These are phyloP conservation scores for Pharnaceum exiguum DNA, from an alignment of 148 eudicot genomes.

Conservation along the genomic window DNA sequence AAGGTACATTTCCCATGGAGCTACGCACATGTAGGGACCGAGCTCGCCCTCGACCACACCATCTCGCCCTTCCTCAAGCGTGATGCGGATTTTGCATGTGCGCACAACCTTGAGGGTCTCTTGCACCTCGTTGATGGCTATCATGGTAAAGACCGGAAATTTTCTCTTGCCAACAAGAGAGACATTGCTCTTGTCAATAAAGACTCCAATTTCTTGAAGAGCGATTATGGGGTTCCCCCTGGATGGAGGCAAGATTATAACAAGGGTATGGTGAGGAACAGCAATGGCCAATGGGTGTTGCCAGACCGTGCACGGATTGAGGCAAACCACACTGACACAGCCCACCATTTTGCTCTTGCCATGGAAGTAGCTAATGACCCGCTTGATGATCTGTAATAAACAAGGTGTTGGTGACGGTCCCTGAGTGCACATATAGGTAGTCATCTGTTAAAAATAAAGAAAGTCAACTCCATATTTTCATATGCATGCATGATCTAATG, in stretches of 20 bases:
- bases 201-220: conserved; percentile 48
- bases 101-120: conserved; percentile 43
- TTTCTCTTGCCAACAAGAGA: conserved; percentile 32
- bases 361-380: conserved; percentile 42
- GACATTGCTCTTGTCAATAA: conserved; percentile 87
- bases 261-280: conserved; percentile 74
- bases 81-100: conserved; percentile 17
- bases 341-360: conserved; percentile 60
- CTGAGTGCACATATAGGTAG: too few species aligned
- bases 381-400: background rate
- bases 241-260: conserved; percentile 74
- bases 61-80: conserved; percentile 35
- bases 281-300: conserved; percentile 73
- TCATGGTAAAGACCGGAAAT: conserved; percentile 32
- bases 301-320: conserved; percentile 62
- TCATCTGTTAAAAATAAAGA: too few species aligned
- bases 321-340: conserved; percentile 58
- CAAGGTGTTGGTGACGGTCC: too few species aligned
- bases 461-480: too few species aligned
- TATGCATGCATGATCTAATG: too few species aligned
- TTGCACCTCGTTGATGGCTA: conserved; percentile 66
- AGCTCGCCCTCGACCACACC: conserved; percentile 29
- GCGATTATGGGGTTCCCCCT: conserved; percentile 60
- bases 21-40: conserved; percentile 42
- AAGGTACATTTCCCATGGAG: conserved; percentile 47